Conservation (phyloP, 139 green algal species). For the Nannochloris sp. region DNA sequence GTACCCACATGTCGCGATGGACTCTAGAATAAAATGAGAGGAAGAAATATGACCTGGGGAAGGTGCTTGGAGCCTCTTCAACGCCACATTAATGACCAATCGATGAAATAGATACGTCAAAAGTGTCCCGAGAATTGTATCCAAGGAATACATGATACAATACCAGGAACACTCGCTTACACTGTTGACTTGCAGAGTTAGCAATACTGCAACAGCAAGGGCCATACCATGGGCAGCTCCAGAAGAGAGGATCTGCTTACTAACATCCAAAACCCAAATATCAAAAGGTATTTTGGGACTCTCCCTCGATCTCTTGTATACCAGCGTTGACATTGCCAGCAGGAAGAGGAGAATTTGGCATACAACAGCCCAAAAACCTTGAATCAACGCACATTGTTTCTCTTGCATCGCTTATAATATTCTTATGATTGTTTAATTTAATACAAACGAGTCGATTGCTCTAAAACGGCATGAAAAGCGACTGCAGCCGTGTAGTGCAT, state of each 20-base stretch:
- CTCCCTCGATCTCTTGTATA: constrained; percentile 16
- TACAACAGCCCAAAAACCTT: constrained; percentile 6
- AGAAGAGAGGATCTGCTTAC: constrained; percentile 39
- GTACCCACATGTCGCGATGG: constrained; percentile 26
- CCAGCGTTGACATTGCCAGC: background rate
- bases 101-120: constrained; percentile 41
- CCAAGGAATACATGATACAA: constrained; percentile 37
- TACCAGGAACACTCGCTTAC: constrained; percentile 48
- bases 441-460: too few relatives aligned
- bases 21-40: background rate
- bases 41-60: background rate
- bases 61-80: background rate
- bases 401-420: background rate
- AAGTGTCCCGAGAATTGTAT: constrained; percentile 44
- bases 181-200: background rate
- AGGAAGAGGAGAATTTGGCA: background rate
- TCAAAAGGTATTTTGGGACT: constrained; percentile 30
- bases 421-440: too few relatives aligned
- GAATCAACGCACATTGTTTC: background rate
- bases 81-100: constrained; percentile 4
- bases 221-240: constrained; percentile 25
- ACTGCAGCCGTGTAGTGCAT: too few relatives aligned
- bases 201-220: constrained; percentile 41
- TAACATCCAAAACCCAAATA: constrained; percentile 49
- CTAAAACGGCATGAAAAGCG: too few relatives aligned